Base-by-base conservation (phyloP, 192 early-diverging fungal genomes). In the Coemansia aciculifera region DNA sequence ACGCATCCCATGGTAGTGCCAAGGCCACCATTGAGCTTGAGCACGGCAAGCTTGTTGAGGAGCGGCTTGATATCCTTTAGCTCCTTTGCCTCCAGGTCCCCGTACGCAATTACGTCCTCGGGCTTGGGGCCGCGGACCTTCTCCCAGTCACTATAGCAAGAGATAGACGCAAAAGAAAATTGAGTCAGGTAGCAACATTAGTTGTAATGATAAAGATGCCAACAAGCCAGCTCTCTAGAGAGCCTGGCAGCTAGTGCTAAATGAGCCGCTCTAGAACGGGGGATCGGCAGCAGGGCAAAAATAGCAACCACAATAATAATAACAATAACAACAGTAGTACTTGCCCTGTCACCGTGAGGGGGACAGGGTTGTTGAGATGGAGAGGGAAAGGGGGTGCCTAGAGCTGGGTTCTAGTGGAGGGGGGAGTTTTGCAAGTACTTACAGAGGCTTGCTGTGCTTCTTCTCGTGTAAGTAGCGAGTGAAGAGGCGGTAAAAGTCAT, bases 1-100 rank as follows among this genome's bases (percentile, higher is more conserved):
- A 98, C 92, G 68, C 95, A 97, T 23, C 97, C 97, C 98, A 99
- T 99, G 51, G 98, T 98, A 36, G 98, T 99, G 29, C 96, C 98
- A 15, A 99, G 87, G 64, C 98, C 98, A 81, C 98, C 98, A 71
- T 99, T 99, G 57, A 99, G 87, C 85, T 99, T 99, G n/a, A 99
- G 85, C 10, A 99, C 98, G 12, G 96, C 98, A 7, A 99, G 88
- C 80, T 99, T 98, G 59, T 75, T 83, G 40, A 99, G 87, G 69
- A 91, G 81, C 21, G 84, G 82, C 42, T 86, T 66, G 46, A 81
- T 84, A 29, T 82, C 76, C 21, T 67, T 60, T 38, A 75, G 51
- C 31, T 74, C 52, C 32, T 76, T 76, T 59, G 73, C 64, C 46
- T 85, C 73, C 43, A 98, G 86, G 32, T 87, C 84, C 63, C 85